Base-by-base conservation (phyloP, 257 asterid genomes). In the Nicotiana knightiana region DNA sequence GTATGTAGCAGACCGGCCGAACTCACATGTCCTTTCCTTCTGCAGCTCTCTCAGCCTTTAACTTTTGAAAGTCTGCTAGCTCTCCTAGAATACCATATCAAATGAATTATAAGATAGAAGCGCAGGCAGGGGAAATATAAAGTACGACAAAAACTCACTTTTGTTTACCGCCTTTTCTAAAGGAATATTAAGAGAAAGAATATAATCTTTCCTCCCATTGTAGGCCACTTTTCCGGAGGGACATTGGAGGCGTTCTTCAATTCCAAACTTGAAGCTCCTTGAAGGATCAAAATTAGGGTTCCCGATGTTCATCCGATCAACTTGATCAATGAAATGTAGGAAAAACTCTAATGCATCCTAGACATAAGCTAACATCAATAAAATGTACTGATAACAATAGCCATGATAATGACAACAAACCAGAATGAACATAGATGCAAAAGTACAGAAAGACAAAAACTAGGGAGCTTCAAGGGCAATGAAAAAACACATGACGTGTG, bases 271-370 rank as follows among this genome's bases (percentile, higher is more conserved):
- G 90, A 94, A 96, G 87, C 97, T 90, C 89, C 92, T 93, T 61
- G 99, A 86, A 76, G 99, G 98, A 86, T 96, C 99, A 79, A 86
- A 65, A 65, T 75, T 73, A 51, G 91, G 91, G 88, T 85, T 89
- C 84, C 88, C 93, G 24, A 89, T 30, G 89, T 96, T 91, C 83
- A 79, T 84, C 84, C 95, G 89, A 87, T 96, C 99, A 81, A 93
- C 94, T 87, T 94, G 99, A 84, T 96, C 99, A 81, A 94, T 90
- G 65, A 96, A 93, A 89, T 96, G 98, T 33, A 96, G 92, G 91
- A 96, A 94, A 89, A 93, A 96, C 89, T 96, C 99, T 85, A 96
- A 88, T 48, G 97, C 97, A 86, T 96, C 99, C 99, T 96, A 86
- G 43, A 88, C 63, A 81, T 37, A 58, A 66, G 7, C 71, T 66